Evolutionary conservation across 2,329 filamentous ascomycete species (phyloP).

Genomic region (Plenodomus biglobosus): DNA sequence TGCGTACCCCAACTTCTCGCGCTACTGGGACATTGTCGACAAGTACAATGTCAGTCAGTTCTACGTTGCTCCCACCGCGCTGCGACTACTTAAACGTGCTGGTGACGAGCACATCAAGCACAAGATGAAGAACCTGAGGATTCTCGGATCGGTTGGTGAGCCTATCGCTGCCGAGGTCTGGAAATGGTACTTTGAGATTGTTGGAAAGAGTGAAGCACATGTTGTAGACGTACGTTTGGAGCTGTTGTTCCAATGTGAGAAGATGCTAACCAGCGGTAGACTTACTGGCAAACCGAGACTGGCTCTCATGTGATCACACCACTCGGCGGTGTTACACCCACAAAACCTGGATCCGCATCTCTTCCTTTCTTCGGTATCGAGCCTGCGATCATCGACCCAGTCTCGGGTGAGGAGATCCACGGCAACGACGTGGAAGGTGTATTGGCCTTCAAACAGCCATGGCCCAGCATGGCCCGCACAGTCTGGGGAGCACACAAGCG

Average conservation of each 20-base stretch:
- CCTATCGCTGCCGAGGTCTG: constrained; percentile 97
- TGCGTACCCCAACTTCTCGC: constrained; percentile 94
- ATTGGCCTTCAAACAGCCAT: constrained; percentile 93
- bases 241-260: not conserved
- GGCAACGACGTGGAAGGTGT: constrained; percentile 98
- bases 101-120: constrained; percentile 90
- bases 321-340: constrained; percentile 88
- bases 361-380: constrained; percentile 98
- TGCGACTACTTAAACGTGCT: constrained; percentile 91
- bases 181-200: constrained; percentile 98
- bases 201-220: constrained; percentile 91
- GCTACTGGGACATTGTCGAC: constrained; percentile 98
- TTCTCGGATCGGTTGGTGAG: constrained; percentile 93
- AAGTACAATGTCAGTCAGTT: constrained; percentile 96
- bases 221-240: constrained; percentile 78
- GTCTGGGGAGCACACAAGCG: constrained; percentile 97
- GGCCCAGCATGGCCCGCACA: constrained; percentile 97
- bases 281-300: constrained; percentile 99
- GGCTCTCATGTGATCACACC: constrained; percentile 95
- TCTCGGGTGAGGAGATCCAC: constrained; percentile 87
- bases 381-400: constrained; percentile 94
- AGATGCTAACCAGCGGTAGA: constrained; percentile 58
- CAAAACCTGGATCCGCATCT: constrained; percentile 94
- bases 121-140: constrained; percentile 83
- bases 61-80: constrained; percentile 93